phyloP scores from a whole-genome alignment of 306 rosid genomes.

The Argentina anserina region DNA sequence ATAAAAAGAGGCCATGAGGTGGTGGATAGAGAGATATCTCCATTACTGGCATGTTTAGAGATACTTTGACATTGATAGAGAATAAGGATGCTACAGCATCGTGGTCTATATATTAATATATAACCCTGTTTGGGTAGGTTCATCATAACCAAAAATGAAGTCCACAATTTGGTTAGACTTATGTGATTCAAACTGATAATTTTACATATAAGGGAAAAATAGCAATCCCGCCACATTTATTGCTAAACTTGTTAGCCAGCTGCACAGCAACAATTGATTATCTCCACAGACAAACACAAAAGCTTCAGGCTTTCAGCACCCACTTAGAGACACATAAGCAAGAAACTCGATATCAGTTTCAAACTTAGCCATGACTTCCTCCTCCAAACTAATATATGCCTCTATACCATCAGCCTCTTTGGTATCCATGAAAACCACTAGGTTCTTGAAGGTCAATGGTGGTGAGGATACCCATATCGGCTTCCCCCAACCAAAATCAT shows the following conservation, averaged over 20 bases:
- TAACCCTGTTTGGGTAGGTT: neutral
- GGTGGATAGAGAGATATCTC: neutral
- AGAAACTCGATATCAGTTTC: slow-evolving; percentile 13
- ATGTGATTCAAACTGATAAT: neutral
- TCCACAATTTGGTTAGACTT: neutral
- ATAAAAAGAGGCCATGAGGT: neutral
- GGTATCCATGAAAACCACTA: slow-evolving; percentile 1
- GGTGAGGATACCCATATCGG: slow-evolving; percentile 11
- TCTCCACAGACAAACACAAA: neutral
- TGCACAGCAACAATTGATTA: neutral
- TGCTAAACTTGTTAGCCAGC: neutral
- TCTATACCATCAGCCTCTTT: slow-evolving; percentile 21
- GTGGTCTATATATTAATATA: neutral
- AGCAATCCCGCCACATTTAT: neutral
- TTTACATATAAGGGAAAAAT: neutral
- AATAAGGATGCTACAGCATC: neutral
- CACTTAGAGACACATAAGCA: neutral
- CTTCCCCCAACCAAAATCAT: slow-evolving; percentile 21
- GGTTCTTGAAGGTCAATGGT: slow-evolving; percentile 3
- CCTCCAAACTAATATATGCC: slow-evolving; percentile 8
- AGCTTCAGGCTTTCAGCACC: neutral
- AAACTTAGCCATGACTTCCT: slow-evolving; percentile 12
- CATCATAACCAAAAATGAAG: neutral
- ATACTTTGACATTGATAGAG: neutral
- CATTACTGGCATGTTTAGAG: neutral